Percentiles rank a stretch among this genome's conserved stretches.
phyloP scores from a whole-genome alignment of 2,329 filamentous ascomycete species.

The Fusarium sp. region DNA sequence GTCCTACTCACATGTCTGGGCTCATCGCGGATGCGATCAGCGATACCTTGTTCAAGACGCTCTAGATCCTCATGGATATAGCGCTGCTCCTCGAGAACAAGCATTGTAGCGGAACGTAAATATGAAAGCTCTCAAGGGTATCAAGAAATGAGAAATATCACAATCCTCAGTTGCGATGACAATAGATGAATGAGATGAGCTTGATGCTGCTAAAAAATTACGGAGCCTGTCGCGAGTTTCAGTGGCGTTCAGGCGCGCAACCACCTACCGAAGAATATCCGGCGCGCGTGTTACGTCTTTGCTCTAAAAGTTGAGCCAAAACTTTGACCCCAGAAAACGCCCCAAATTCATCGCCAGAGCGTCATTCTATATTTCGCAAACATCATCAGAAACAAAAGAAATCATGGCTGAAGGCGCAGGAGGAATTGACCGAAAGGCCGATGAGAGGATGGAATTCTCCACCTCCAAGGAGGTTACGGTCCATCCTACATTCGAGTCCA shows the following conservation, averaged over 20 bases:
- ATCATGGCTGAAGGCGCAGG: conserved; percentile 87
- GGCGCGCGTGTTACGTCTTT: conserved; percentile 36
- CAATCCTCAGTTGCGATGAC: not conserved
- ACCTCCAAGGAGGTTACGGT: conserved; percentile 98
- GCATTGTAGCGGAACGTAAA: conserved; percentile 63
- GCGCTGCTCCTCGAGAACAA: conserved; percentile 93
- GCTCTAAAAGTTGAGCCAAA: conserved; percentile 44
- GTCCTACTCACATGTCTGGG: conserved; percentile 79
- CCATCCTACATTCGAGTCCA: conserved; percentile 92
- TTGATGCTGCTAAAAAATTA: conserved; percentile 46
- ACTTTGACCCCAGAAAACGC: conserved; percentile 42
- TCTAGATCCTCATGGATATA: conserved; percentile 97
- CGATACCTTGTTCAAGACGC: conserved; percentile 92
- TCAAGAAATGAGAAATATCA: not conserved
- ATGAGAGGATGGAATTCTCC: conserved; percentile 97
- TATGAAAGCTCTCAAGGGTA: not conserved
- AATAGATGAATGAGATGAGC: conserved; percentile 32
- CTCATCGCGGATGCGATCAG: conserved; percentile 89
- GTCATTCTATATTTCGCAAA: conserved; percentile 9
- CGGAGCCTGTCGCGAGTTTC: conserved; percentile 47
- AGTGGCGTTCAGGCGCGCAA: conserved; percentile 44
- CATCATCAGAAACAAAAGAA: conserved; percentile 27
- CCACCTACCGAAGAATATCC: conserved; percentile 51
- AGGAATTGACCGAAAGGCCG: conserved; percentile 88
- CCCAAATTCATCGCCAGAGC: conserved; percentile 33